Conservation (phyloP, 2,329 filamentous ascomycete genomes). For the Talaromyces sp. region DNA sequence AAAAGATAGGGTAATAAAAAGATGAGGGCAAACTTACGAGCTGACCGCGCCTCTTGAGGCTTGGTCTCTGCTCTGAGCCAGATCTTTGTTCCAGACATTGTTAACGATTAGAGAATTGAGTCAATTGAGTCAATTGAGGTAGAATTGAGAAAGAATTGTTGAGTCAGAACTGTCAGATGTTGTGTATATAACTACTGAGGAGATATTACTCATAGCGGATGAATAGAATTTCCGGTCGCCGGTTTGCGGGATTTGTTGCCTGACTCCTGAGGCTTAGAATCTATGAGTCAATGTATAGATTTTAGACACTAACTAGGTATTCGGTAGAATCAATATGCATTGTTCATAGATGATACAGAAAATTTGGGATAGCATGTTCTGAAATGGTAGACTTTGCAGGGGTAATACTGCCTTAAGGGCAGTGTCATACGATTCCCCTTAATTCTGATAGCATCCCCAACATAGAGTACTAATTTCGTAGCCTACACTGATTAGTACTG, state of each 20-base stretch:
- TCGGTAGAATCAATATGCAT: neutral
- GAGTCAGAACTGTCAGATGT: neutral
- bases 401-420: no score
- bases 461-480: no score
- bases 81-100: conserved; percentile 39
- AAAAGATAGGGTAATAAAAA: neutral
- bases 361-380: no score
- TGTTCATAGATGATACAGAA: no score
- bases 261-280: neutral
- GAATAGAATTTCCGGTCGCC: conserved; percentile 3
- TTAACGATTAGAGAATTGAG: conserved; percentile 11
- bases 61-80: conserved; percentile 58
- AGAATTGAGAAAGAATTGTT: neutral
- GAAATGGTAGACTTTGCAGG: no score
- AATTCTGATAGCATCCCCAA: no score
- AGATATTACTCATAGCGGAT: conserved; percentile 16
- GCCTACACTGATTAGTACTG: no score
- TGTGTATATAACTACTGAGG: neutral
- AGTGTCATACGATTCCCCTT: no score
- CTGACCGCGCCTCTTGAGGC: conserved; percentile 53
- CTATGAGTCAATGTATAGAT: neutral
- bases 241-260: conserved; percentile 11
- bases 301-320: no score
- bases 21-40: conserved; percentile 29
- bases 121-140: conserved; percentile 9